Evolutionary conservation across 2,329 filamentous ascomycete species (phyloP), one percentile per base, ranked within the genome.

Genomic region (Aureobasidium melanogenum): DNA sequence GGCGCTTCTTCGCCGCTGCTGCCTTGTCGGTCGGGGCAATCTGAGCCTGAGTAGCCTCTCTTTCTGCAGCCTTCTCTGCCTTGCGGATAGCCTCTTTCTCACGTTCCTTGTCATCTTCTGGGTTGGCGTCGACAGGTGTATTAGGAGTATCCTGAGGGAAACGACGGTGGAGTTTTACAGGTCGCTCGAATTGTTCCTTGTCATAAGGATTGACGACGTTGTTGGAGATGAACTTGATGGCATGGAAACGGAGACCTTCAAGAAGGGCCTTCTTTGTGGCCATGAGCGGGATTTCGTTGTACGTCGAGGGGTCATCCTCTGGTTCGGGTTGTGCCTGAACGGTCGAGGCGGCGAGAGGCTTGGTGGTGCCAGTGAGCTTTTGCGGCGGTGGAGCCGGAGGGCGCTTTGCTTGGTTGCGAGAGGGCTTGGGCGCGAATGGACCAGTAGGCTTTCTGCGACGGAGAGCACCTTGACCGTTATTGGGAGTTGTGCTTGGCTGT

Each of bases 81-180:
- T 89, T 81, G 38, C 79, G 76, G 4, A 77, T 78, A 66, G 84
- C 83, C 61, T 82, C 72, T 62, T 79, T 77, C 69, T 85, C 83
- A 15, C 82, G 77, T 67, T 87, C 84, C 64, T 82, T 82, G 67
- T 91, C 88, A 38, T 90, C 88, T 59, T 86, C 72, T 60, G 71
- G 67, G 4, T 64, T 67, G 26, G 72, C 77, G 6, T 30, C 38
- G 17, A 61, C 26, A 12, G 62, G 62, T 68, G 72, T 79, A 79
- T 69, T 88, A 88, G 58, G 64, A 61, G 84, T 80, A 41, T 83
- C 86, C 68, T 86, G 84, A 19, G 92, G 91, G 71, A 97, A 92
- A 61, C 94, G 88, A 64, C 94, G 86, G 71, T 97, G 92, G 39
- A 99, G 78, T 39, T 90, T 87, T 34, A 97, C 89, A 0, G 94